Evolutionary conservation across 2,329 filamentous ascomycete genomes (phyloP), one percentile per base, ranked within the genome.

Genomic region (Fusarium pilosicola): DNA sequence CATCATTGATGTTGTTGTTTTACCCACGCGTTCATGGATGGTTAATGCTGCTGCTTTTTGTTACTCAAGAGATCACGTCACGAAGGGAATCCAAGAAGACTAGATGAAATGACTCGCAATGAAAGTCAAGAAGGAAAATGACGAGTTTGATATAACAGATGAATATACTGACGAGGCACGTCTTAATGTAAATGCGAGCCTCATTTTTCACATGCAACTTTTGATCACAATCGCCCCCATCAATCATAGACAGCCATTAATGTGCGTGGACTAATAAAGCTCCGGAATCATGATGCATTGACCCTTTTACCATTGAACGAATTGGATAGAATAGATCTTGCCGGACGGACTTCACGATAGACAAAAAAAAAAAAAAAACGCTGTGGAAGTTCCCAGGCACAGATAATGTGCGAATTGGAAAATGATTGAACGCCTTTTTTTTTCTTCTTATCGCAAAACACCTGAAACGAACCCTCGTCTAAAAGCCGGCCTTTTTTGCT

Each of bases 141-240:
- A 76, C 64, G 75, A 77, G 62, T 75, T 76, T 72, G 71, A 61
- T 55, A 75, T 54, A 62, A 65, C 68, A 69, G 49, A 74, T 65
- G 68, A 77, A 74, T 63, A 76, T 60, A 75, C 66, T 58, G 49
- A 62, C 46, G 65, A 71, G 68, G 73, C 65, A 70, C 45, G 59
- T 62, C 51, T 55, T 66, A 54, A 72, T 65, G 68, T 51, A 64
- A 65, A 65, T 51, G 57, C 57, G 57, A 67, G 58, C 68, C 60
- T 74, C 57, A 58, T 65, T 67, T 71, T 62, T 60, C 57, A 60
- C 61, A 52, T 54, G 54, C 42, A 59, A 30, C 30, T 54, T 63
- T 34, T 36, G 22, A 46, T n/a, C 36, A 61, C 36, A 18, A 56
- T 52, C 20, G 12, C 46, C n/a, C 36, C 30, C 20, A 51, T 45